These are phyloP conservation scores for Penicillium oxalicum DNA, from an alignment of 2,329 filamentous ascomycete genomes.

Conservation along the genomic window DNA sequence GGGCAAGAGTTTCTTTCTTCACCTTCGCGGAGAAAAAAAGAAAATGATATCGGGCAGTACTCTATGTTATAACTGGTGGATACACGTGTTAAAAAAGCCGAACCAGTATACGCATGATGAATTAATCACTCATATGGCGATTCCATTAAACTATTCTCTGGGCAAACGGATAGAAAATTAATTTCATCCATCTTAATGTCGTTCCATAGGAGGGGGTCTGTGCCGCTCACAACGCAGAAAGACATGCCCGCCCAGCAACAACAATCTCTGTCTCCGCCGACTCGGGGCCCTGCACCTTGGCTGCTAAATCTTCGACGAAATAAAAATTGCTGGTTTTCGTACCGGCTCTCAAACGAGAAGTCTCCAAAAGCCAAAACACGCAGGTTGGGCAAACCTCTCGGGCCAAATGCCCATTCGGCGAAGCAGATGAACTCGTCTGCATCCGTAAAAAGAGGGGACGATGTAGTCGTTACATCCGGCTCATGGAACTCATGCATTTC, in stretches of 20 bases:
- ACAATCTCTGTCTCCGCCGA: not conserved
- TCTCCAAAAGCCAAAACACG: conserved; percentile 13
- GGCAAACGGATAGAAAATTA: conserved; percentile 11
- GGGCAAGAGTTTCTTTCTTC: not conserved
- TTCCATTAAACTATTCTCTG: conserved; percentile 10
- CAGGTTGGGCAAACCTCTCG: conserved; percentile 7
- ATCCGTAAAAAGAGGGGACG: not conserved
- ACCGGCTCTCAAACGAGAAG: conserved; percentile 9
- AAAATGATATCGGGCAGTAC: not conserved
- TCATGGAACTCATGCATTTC: conserved; percentile 1
- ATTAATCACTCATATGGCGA: conserved; percentile 8
- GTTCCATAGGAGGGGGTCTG: not conserved
- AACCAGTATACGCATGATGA: not conserved
- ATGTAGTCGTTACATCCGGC: not conserved
- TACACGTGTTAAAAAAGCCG: not conserved
- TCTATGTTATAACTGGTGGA: not conserved
- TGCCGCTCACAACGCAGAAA: not conserved
- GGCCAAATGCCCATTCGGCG: conserved; percentile 14
- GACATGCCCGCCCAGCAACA: not conserved
- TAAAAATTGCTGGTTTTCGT: conserved; percentile 10
- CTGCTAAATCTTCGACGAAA: conserved; percentile 2
- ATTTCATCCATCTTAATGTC: conserved; percentile 2
- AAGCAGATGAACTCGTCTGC: conserved; percentile 10
- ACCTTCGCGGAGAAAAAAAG: not conserved
- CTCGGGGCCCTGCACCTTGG: not conserved